These are phyloP conservation scores for Scopulariopsis brevicaulis DNA, from an alignment of 2,329 filamentous ascomycete genomes.

Conservation along the genomic window DNA sequence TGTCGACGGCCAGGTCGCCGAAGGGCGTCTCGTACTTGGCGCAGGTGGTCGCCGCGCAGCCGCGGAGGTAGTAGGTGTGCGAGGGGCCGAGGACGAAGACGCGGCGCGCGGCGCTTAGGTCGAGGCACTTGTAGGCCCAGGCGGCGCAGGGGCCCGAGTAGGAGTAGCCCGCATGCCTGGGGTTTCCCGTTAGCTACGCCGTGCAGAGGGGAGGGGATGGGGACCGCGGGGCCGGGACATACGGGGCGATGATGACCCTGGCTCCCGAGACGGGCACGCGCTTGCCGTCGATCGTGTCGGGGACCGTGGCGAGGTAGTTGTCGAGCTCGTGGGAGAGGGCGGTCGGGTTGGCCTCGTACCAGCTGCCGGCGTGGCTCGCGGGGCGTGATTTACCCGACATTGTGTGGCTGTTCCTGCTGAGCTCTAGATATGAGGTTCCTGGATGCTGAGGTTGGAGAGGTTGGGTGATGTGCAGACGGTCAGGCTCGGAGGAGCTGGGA, in stretches of 20 bases:
- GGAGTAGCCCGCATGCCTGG: constrained; percentile 81
- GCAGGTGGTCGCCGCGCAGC: constrained; percentile 66
- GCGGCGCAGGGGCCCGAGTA: constrained; percentile 90
- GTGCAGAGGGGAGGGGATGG: neutral
- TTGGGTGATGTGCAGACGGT: neutral
- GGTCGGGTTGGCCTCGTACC: constrained; percentile 60
- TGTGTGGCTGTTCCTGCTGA: neutral
- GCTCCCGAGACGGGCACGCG: constrained; percentile 60
- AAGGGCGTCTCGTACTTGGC: constrained; percentile 63
- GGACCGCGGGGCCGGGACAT: constrained; percentile 22
- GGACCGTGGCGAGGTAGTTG: constrained; percentile 61
- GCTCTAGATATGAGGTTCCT: neutral
- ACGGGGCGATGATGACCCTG: constrained; percentile 88
- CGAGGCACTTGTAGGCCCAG: constrained; percentile 85
- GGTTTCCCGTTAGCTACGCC: neutral
- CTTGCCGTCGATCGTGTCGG: constrained; percentile 36
- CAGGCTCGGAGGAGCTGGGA: neutral
- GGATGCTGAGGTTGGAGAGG: neutral
- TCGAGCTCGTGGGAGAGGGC: constrained; percentile 62
- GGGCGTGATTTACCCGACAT: constrained; percentile 18
- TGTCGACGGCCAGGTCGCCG: constrained; percentile 58
- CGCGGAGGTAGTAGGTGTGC: constrained; percentile 71
- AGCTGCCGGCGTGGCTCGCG: constrained; percentile 73
- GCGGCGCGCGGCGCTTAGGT: constrained; percentile 71
- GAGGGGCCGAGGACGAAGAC: constrained; percentile 91